Conservation (phyloP, 139 green algal species). For the Haematococcus lacustris region DNA sequence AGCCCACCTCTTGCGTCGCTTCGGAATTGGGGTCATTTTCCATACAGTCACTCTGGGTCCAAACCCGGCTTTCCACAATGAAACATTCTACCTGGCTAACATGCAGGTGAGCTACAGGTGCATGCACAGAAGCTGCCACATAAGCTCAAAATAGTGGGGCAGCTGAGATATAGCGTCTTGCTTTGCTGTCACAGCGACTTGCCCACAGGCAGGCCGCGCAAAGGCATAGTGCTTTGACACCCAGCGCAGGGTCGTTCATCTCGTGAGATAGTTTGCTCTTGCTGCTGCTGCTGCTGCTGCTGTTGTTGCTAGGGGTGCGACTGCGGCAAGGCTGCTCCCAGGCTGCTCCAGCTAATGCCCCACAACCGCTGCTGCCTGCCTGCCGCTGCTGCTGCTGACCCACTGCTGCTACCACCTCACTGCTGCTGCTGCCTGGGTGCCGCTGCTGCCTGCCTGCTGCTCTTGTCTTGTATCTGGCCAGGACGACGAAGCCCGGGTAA, state of each 20-base stretch:
- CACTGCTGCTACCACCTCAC: too few species aligned
- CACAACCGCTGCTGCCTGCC: too few species aligned
- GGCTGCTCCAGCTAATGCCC: too few species aligned
- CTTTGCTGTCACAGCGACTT: neutral
- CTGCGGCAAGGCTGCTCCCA: too few species aligned
- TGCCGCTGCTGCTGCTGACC: too few species aligned
- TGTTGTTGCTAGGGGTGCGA: too few species aligned
- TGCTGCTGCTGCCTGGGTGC: too few species aligned
- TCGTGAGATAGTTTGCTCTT: neutral
- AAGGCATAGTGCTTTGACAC: too few species aligned
- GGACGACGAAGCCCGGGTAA: conserved; percentile 67
- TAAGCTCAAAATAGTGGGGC: neutral
- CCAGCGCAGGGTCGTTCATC: neutral
- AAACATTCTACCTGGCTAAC: conserved; percentile 76
- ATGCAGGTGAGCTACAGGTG: conserved; percentile 3
- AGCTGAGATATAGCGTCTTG: neutral
- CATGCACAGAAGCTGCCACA: neutral
- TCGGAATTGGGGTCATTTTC: conserved; percentile 57
- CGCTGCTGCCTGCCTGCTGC: too few species aligned
- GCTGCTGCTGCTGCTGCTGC: neutral
- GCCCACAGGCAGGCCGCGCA: neutral
- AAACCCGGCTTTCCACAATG: conserved; percentile 70
- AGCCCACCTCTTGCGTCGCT: conserved; percentile 71
- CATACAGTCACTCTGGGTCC: conserved; percentile 72
- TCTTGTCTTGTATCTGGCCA: too few species aligned